Conservation (phyloP, 345 rosid species). For the Linum lewisii region DNA sequence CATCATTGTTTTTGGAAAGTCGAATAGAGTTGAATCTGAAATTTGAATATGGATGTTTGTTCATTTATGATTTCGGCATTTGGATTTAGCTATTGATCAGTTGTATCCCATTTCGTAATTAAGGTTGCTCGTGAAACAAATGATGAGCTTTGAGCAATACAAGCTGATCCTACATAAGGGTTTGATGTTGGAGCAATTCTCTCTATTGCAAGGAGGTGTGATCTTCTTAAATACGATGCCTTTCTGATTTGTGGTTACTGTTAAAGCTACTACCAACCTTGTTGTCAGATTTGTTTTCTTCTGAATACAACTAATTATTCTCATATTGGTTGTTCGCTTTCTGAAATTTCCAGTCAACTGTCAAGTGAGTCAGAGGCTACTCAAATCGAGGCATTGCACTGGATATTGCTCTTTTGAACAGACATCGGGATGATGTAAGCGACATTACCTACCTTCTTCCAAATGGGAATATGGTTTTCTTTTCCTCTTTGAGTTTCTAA, state of each 20-base stretch:
- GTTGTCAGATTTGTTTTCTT: not conserved
- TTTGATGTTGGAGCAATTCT: conserved; percentile 83
- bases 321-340: conserved; percentile 13
- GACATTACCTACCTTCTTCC: not conserved
- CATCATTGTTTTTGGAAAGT: no score
- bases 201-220: conserved; percentile 80
- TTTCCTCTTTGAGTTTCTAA: no score
- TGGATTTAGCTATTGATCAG: not conserved
- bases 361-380: conserved; percentile 81
- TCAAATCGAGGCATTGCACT: conserved; percentile 86
- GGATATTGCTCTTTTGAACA: conserved; percentile 83
- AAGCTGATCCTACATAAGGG: conserved; percentile 78
- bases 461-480: no score
- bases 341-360: conserved; percentile 46
- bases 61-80: no score
- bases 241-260: conserved; percentile 13
- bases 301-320: conserved; percentile 2
- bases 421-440: conserved; percentile 75
- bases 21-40: not conserved
- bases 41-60: no score
- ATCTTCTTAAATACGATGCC: conserved; percentile 13
- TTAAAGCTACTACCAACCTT: conserved; percentile 11
- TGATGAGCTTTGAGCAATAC: conserved; percentile 85
- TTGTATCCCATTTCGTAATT: conserved; percentile 1
- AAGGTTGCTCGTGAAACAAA: conserved; percentile 99